Evolutionary conservation across 169 alveolate species (phyloP).

Genomic region (Eimeria praecox): DNA sequence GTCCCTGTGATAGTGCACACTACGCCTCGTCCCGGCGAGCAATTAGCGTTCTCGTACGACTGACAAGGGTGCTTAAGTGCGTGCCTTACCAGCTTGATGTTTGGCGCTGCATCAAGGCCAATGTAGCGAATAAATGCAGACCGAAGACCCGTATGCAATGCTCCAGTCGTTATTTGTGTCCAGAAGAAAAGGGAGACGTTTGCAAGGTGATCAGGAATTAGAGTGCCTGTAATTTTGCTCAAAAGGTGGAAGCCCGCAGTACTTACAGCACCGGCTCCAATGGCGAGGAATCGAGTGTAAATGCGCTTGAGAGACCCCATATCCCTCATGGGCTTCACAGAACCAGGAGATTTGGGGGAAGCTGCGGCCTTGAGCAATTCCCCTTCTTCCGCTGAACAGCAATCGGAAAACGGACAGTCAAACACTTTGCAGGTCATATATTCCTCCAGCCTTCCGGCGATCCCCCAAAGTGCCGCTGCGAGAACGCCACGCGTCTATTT

Average conservation of each 20-base stretch:
- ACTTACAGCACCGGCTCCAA: slow-evolving; percentile 36
- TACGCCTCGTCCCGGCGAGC: background rate
- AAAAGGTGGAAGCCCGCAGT: slow-evolving; percentile 39
- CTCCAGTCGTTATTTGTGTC: slow-evolving; percentile 48
- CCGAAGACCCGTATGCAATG: background rate
- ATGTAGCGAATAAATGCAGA: background rate
- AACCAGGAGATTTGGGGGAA: background rate
- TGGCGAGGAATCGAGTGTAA: slow-evolving; percentile 41
- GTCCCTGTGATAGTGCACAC: background rate
- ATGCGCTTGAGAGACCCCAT: slow-evolving; percentile 39
- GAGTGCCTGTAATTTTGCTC: slow-evolving; percentile 41
- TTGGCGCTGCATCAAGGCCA: slow-evolving; percentile 27
- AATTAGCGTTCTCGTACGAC: background rate
- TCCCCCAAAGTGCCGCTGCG: background rate
- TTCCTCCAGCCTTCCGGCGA: background rate
- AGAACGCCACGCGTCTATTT: background rate
- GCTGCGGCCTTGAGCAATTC: background rate
- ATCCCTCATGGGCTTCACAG: slow-evolving; percentile 50
- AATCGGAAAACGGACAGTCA: background rate
- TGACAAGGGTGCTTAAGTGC: background rate
- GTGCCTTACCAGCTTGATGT: slow-evolving; percentile 45
- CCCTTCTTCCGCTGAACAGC: slow-evolving; percentile 7
- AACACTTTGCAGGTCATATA: background rate
- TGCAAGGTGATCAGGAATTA: slow-evolving; percentile 48
- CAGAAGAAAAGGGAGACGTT: slow-evolving; percentile 45